Conservation (phyloP, 768 basidiomycete genomes). For the Kwoniella shandongensis region DNA sequence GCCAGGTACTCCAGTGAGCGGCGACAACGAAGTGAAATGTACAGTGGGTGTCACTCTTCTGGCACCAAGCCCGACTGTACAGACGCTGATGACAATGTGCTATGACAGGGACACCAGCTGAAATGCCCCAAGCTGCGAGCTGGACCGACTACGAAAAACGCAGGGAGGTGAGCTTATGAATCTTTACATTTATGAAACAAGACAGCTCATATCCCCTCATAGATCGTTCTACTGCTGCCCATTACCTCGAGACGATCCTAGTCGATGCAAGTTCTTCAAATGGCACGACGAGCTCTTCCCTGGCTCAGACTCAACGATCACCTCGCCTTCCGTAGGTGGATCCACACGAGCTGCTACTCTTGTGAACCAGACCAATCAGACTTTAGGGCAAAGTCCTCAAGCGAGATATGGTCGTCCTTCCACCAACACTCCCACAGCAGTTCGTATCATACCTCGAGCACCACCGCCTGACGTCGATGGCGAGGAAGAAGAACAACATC, state of each 20-base stretch:
- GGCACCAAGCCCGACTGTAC: background rate
- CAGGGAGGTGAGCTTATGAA: constrained; percentile 34
- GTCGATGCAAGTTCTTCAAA: constrained; percentile 45
- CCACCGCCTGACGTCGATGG: constrained; percentile 6
- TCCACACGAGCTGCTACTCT: constrained; percentile 16
- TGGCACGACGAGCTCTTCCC: constrained; percentile 40
- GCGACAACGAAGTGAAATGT: constrained; percentile 25
- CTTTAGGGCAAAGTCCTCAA: constrained; percentile 28
- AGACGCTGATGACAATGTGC: background rate
- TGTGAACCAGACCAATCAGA: constrained; percentile 18
- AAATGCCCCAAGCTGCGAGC: constrained; percentile 25
- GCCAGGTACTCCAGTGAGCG: constrained; percentile 18
- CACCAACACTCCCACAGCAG: background rate
- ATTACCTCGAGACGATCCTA: constrained; percentile 31
- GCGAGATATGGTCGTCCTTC: constrained; percentile 19
- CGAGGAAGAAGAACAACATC: constrained; percentile 17
- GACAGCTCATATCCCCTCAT: background rate
- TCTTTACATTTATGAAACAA: background rate
- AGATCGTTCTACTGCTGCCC: constrained; percentile 43
- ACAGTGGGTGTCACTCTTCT: constrained; percentile 9
- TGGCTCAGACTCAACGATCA: background rate
- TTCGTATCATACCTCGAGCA: background rate
- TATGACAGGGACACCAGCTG: constrained; percentile 32
- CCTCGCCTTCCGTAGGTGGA: constrained; percentile 1
- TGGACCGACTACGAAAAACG: constrained; percentile 41